These are phyloP conservation scores for Leishmania mexicana DNA, from an alignment of 208 protist species.

Conservation along the genomic window DNA sequence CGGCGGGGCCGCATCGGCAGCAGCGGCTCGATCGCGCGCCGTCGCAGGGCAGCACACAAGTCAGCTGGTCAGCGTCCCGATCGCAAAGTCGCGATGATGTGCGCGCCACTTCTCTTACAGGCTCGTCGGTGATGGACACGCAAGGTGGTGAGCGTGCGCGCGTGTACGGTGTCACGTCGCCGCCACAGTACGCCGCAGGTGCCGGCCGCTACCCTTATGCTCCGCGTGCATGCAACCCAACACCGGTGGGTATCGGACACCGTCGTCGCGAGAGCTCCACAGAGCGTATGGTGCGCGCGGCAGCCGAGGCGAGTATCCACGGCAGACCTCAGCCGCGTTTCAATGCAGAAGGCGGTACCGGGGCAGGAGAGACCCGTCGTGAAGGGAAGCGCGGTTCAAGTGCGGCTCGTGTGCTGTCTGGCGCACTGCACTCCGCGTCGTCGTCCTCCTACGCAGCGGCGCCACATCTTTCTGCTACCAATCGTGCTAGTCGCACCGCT, in stretches of 20 bases:
- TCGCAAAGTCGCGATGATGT: slow-evolving; percentile 4
- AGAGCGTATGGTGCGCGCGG: slow-evolving; percentile 19
- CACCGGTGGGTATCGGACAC: neutral
- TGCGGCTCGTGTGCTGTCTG: neutral
- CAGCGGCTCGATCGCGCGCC: neutral
- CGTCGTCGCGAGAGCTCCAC: neutral
- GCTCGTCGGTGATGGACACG: neutral
- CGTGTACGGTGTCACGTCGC: neutral
- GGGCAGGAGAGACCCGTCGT: neutral
- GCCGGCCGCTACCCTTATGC: neutral
- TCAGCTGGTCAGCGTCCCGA: neutral
- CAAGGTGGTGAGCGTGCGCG: neutral
- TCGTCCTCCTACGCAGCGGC: neutral
- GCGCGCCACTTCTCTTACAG: neutral
- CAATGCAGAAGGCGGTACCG: neutral
- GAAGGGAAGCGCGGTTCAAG: neutral
- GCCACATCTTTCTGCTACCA: neutral
- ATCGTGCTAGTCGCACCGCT: neutral
- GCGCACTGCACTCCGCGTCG: neutral
- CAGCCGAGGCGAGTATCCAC: neutral
- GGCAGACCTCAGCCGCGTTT: neutral
- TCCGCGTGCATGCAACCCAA: neutral
- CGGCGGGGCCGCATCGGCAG: slow-evolving; percentile 2
- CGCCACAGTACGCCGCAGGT: neutral
- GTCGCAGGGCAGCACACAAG: neutral